Conservation (phyloP, 257 asterid species). For the Solanum medicagineum region DNA sequence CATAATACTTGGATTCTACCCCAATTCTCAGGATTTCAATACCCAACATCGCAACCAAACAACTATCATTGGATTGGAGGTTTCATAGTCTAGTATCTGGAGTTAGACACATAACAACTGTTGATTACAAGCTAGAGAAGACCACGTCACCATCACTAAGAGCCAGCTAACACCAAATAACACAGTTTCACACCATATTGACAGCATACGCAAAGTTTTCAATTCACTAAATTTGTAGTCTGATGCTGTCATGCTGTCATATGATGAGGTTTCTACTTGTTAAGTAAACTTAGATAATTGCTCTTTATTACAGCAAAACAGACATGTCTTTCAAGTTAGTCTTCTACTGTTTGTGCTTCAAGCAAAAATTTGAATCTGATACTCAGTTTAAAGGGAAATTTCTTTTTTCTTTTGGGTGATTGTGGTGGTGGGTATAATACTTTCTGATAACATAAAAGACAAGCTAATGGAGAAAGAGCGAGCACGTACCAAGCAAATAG, state of each 20-base stretch:
- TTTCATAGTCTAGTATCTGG: background rate
- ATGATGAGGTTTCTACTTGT: background rate
- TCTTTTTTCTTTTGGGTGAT: background rate
- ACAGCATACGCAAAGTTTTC: background rate
- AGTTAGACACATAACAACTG: background rate
- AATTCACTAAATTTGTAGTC: background rate
- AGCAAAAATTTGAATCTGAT: background rate
- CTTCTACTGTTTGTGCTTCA: background rate
- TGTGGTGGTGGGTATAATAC: background rate
- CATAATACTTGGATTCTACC: background rate
- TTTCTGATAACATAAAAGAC: background rate
- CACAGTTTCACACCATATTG: background rate
- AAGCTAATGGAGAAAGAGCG: background rate
- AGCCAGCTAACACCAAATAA: background rate
- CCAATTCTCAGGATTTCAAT: background rate
- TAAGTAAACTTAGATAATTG: background rate
- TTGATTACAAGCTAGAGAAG: background rate
- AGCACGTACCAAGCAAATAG: constrained; percentile 82
- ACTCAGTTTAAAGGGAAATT: background rate
- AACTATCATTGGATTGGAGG: background rate
- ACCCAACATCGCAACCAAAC: background rate
- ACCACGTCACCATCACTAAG: background rate
- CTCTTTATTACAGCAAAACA: background rate
- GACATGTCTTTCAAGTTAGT: background rate
- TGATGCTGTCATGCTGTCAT: background rate